Base-by-base conservation (phyloP, 2,329 filamentous ascomycete genomes). In the Xylariaceae sp. region DNA sequence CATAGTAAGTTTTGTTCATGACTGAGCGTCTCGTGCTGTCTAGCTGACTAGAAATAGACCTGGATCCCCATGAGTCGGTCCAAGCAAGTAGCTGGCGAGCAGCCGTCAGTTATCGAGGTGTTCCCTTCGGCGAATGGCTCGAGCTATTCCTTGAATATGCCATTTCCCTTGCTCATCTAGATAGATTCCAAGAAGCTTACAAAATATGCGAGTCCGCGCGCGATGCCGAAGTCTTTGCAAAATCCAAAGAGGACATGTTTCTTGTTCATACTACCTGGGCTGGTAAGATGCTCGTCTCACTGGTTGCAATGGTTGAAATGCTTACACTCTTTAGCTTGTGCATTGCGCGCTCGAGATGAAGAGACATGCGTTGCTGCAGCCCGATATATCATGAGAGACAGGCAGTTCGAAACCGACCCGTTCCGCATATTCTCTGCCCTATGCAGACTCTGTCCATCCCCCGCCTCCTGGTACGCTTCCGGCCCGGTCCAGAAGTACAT, bases 111-210 rank as follows among this genome's bases (percentile, higher is more conserved):
- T 75, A 75, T 47, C 86, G 90, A 59, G 88, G 88, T 7, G 89
- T 97, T 43, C 75, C 84, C 0, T 96, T 97, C 65, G 78, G 86
- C 52, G 80, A 84, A 43, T 99, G 94, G 94, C 80, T 97, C 3
- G 89, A 95, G 60, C 79, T 96, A 1, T 96, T 99, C 66, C 80
- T 95, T 34, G 89, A 94, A 63, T 95, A 95, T 66, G 88, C 91
- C 3, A 78, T 97, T 44, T 78, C 86, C 5, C 79, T 94, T 31
- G 88, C 91, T 7, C 81, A 83, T 40, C 74, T 78, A 17, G 85
- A 85, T 33, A 82, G 87, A 44, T 75, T 81, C 13, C 79, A 86
- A 40, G 86, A 90, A 56, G 86, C 90, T 46, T 97, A 96, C 67
- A 83, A 87, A 46, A 83, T 90, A 7, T 86, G 95, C 60, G 84